Conservation (phyloP, 1,284 basidiomycete species). For the Ceratobasidium sp. region DNA sequence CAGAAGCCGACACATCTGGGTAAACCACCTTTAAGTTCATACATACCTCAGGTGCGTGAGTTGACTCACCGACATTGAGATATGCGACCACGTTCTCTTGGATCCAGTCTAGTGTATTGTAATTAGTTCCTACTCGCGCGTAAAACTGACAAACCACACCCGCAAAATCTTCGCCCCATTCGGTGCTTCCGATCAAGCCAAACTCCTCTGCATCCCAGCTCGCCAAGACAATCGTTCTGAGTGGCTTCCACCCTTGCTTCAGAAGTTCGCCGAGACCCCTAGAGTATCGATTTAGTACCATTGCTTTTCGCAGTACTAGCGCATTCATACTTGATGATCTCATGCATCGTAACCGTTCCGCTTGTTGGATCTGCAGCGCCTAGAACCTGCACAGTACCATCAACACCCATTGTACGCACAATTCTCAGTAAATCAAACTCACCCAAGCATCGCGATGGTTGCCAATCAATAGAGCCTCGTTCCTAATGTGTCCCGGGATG, state of each 20-base stretch:
- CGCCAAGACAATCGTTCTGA: constrained; percentile 88
- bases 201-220: constrained; percentile 96
- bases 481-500: constrained; percentile 87
- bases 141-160: background rate
- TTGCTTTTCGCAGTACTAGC: background rate
- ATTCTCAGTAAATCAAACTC: background rate
- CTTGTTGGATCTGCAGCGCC: constrained; percentile 89
- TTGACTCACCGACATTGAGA: constrained; percentile 77
- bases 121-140: background rate
- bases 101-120: constrained; percentile 67
- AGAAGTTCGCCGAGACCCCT: constrained; percentile 82
- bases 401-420: constrained; percentile 7
- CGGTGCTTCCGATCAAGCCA: constrained; percentile 75
- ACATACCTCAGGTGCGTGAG: background rate
- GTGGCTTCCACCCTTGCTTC: constrained; percentile 85
- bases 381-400: constrained; percentile 62
- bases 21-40: background rate
- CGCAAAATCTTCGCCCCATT: constrained; percentile 90
- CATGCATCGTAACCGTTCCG: constrained; percentile 86
- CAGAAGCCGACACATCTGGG: constrained; percentile 72
- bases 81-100: constrained; percentile 84
- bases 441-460: constrained; percentile 78
- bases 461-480: constrained; percentile 88
- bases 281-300: background rate
- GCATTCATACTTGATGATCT: constrained; percentile 64